Conservation (phyloP, 2,329 filamentous ascomycete genomes). For the Neofusicoccum laricinum region DNA sequence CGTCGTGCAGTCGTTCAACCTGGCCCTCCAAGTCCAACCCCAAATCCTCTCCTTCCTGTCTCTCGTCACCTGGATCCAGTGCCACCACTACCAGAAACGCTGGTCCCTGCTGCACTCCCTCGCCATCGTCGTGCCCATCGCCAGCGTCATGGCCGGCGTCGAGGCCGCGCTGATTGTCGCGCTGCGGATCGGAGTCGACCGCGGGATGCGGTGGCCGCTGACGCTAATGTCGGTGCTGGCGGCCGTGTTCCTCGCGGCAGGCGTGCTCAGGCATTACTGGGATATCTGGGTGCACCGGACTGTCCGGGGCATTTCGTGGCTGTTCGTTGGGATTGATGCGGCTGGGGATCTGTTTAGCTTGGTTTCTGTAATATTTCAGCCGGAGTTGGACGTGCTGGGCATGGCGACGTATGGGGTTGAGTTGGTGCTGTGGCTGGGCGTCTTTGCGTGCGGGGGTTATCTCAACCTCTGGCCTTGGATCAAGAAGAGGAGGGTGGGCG, state of each 20-base stretch:
- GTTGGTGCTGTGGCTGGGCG: conserved; percentile 63
- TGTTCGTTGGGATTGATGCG: conserved; percentile 69
- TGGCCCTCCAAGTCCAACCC: conserved; percentile 54
- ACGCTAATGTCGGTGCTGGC: conserved; percentile 66
- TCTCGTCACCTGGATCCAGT: conserved; percentile 55
- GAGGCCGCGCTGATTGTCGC: conserved; percentile 61
- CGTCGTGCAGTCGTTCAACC: conserved; percentile 52
- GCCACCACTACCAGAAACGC: conserved; percentile 53
- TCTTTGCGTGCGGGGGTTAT: conserved; percentile 63
- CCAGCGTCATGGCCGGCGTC: conserved; percentile 56
- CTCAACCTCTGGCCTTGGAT: conserved; percentile 63
- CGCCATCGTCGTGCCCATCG: conserved; percentile 50
- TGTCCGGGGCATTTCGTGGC: conserved; percentile 68
- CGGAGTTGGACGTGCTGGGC: conserved; percentile 57
- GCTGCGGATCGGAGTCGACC: conserved; percentile 31
- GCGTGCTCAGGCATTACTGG: conserved; percentile 66
- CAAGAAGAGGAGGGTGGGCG: conserved; percentile 31
- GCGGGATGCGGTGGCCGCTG: conserved; percentile 57
- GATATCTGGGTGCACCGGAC: conserved; percentile 66
- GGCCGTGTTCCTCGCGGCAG: conserved; percentile 60
- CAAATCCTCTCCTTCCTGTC: conserved; percentile 55
- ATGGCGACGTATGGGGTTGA: conserved; percentile 67
- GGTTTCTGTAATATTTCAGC: conserved; percentile 62
- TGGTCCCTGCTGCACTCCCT: conserved; percentile 40
- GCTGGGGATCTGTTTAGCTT: conserved; percentile 66